phyloP scores from a whole-genome alignment of 106 monocot genomes.

The Dendrobium nobile region DNA sequence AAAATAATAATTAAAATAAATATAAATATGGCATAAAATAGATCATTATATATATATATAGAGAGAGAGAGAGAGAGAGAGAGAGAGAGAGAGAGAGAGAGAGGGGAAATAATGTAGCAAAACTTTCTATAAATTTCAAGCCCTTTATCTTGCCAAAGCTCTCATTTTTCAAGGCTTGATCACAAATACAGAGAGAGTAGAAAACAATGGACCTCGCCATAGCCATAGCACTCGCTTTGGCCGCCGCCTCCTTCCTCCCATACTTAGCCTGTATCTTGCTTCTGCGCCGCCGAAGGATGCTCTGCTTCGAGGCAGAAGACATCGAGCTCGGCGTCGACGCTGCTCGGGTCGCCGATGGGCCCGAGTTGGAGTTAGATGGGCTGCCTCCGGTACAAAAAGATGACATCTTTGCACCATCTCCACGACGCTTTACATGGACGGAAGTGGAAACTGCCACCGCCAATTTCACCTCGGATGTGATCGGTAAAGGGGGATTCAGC shows the following conservation, averaged over 20 bases:
- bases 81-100: too few species aligned
- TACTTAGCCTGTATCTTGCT: neutral
- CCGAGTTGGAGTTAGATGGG: neutral
- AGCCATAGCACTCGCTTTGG: neutral
- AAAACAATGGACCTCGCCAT: neutral
- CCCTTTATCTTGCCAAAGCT: too few species aligned
- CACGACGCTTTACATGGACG: neutral
- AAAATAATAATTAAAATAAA: too few species aligned
- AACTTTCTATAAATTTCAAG: too few species aligned
- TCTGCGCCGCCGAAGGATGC: neutral
- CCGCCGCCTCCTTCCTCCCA: neutral
- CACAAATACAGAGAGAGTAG: neutral
- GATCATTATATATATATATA: too few species aligned
- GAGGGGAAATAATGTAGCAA: too few species aligned
- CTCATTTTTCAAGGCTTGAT: too few species aligned
- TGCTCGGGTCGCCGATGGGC: neutral
- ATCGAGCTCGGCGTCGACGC: neutral
- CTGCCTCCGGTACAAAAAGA: neutral
- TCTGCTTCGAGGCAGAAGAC: neutral
- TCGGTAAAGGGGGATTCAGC: conserved; percentile 54
- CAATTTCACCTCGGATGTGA: conserved; percentile 21
- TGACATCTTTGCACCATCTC: neutral
- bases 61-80: too few species aligned
- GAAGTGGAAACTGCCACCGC: conserved; percentile 1
- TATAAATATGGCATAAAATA: too few species aligned